phyloP scores from a whole-genome alignment of 208 protist species.

The Acanthamoeba polyphaga region DNA sequence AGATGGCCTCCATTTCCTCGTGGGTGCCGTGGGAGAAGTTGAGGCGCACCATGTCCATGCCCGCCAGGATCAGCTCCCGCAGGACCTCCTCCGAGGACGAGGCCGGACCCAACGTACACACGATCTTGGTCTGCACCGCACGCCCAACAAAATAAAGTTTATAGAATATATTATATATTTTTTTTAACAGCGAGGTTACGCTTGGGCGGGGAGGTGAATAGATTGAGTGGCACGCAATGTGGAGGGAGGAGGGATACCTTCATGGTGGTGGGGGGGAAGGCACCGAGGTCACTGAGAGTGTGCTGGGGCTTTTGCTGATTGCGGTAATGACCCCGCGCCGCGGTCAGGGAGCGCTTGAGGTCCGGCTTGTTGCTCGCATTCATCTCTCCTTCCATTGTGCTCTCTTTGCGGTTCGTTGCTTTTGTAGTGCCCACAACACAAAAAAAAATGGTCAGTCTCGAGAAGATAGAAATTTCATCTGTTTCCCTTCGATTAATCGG shows the following conservation, averaged over 20 bases:
- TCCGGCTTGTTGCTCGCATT: neutral
- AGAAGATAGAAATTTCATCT: too few relatives aligned
- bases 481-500: too few relatives aligned
- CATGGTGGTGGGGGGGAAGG: conserved; percentile 69
- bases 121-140: conserved; percentile 71
- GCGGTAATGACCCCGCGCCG: conserved; percentile 33
- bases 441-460: too few relatives aligned
- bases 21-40: conserved; percentile 79
- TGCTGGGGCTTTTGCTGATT: neutral
- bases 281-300: neutral
- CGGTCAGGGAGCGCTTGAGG: neutral
- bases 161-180: too few relatives aligned
- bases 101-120: conserved; percentile 77
- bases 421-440: too few relatives aligned
- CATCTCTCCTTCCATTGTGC: neutral
- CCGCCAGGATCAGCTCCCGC: conserved; percentile 55
- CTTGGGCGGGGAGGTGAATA: neutral
- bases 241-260: neutral
- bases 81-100: conserved; percentile 72
- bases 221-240: neutral
- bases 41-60: conserved; percentile 79
- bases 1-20: conserved; percentile 58
- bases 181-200: too few relatives aligned
- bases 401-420: neutral
- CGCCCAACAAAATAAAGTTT: neutral